Percentiles rank a stretch among this genome's conserved stretches.
phyloP scores from a whole-genome alignment of 305 asterid species.

The Fraxinus ornus region DNA sequence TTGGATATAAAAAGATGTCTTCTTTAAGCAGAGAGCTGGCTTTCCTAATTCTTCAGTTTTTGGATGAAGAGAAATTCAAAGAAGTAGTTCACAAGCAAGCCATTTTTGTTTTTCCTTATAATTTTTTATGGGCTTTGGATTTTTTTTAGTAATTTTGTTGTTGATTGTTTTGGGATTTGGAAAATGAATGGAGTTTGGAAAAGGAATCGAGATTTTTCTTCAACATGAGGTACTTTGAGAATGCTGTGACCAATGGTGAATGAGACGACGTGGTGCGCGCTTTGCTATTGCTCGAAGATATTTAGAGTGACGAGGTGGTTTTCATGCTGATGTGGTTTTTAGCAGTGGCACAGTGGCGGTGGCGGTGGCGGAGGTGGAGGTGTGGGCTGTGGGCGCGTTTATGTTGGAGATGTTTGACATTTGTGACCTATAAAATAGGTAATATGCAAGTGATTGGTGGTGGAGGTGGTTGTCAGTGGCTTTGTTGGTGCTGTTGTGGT shows the following conservation, averaged over 20 bases:
- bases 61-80: constrained; percentile 59
- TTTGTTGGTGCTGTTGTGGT: too few relatives aligned
- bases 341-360: too few relatives aligned
- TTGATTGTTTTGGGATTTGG: constrained; percentile 14
- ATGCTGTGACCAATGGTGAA: constrained; percentile 51
- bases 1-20: constrained; percentile 34
- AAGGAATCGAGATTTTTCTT: constrained; percentile 62
- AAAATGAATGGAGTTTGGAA: constrained; percentile 51
- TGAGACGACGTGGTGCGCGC: constrained; percentile 44
- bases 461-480: too few relatives aligned
- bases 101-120: neutral
- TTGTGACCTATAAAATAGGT: too few relatives aligned
- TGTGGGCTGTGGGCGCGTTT: constrained; percentile 28
- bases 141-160: neutral
- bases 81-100: constrained; percentile 56
- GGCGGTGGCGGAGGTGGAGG: constrained; percentile 65
- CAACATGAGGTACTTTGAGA: constrained; percentile 61
- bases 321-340: too few relatives aligned
- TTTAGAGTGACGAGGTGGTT: too few relatives aligned
- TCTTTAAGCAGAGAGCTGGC: constrained; percentile 54
- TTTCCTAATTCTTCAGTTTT: constrained; percentile 52
- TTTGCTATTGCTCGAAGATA: too few relatives aligned
- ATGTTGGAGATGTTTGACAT: constrained; percentile 10
- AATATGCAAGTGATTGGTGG: too few relatives aligned
- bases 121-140: neutral